These are phyloP conservation scores for Tolypocladium cylindrosporum DNA, from an alignment of 2,329 filamentous ascomycete species.

Conservation along the genomic window DNA sequence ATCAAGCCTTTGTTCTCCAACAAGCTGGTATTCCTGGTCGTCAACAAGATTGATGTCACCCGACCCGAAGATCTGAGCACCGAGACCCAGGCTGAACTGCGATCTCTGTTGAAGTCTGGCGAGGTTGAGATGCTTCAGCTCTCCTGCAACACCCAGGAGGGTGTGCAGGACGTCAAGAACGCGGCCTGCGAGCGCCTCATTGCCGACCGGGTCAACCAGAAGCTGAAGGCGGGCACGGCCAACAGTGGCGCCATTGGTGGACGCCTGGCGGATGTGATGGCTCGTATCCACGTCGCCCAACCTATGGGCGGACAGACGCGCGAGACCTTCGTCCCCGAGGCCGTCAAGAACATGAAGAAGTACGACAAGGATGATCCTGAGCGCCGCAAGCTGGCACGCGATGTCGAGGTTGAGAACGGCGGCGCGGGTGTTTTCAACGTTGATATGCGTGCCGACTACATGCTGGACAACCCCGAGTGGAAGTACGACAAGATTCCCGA, in stretches of 20 bases:
- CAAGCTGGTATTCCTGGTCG: constrained; percentile 90
- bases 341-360: constrained; percentile 69
- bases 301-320: constrained; percentile 72
- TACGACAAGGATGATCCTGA: constrained; percentile 88
- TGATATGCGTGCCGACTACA: constrained; percentile 80
- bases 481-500: constrained; percentile 95
- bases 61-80: constrained; percentile 77
- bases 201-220: constrained; percentile 87
- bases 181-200: constrained; percentile 87
- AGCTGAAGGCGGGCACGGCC: constrained; percentile 84
- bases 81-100: constrained; percentile 67
- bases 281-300: constrained; percentile 93
- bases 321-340: constrained; percentile 84
- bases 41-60: constrained; percentile 97
- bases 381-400: constrained; percentile 68
- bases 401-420: constrained; percentile 84
- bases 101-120: constrained; percentile 70
- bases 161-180: constrained; percentile 91
- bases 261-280: constrained; percentile 80
- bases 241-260: constrained; percentile 66
- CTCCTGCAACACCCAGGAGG: constrained; percentile 90
- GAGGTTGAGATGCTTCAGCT: constrained; percentile 90
- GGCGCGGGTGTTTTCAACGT: constrained; percentile 95
- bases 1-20: constrained; percentile 96
- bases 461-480: constrained; percentile 83